Base-by-base conservation (phyloP, 768 basidiomycete genomes). In the Cyathus striatus region DNA sequence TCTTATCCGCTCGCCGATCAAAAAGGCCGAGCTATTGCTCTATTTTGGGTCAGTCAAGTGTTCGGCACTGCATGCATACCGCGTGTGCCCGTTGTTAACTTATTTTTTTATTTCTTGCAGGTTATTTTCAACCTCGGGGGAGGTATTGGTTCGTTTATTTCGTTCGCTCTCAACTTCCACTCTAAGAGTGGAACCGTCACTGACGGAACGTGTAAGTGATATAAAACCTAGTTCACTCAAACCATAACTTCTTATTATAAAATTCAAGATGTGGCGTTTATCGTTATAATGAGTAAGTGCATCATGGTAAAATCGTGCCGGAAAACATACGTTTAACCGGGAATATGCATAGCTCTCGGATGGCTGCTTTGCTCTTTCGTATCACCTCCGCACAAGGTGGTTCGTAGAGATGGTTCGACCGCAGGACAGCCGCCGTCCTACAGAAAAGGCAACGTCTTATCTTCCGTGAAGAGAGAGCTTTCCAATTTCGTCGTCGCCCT, bases 101-200 rank as follows among this genome's bases (percentile, higher is more conserved):
- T 10, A 37, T 20, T 10, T 37, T 37, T n/a, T 20, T 37, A 10
- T 14, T 16, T 25, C 21, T 16, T 23, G 22, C 17, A 57, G 56
- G 56, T 60, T n/a, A 50, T 60, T 34, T 60, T 60, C 42, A 58
- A 60, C 30, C 52, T 60, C 26, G 58, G 58, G 20, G 58, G 57
- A 26, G 58, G 57, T 18, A 60, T 60, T 40, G 58, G 57, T 10
- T 60, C 58, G 18, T 60, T 60, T 44, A 60, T 60, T 24, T 60
- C 58, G 3, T 60, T 60, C 26, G 57, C 41, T 5, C 45, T 58
- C 13, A 60, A 60, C 46, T 60, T 56, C 46, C 49, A 57, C 38
- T 56, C 55, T 13, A 55, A 52, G 34, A 43, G 51, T 21, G 58
- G 58, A 6, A 60, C 58, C 4, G 58, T 60, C n/a, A 52, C 53